phyloP scores from a whole-genome alignment of 257 asterid genomes.

The Solanum neorickii region DNA sequence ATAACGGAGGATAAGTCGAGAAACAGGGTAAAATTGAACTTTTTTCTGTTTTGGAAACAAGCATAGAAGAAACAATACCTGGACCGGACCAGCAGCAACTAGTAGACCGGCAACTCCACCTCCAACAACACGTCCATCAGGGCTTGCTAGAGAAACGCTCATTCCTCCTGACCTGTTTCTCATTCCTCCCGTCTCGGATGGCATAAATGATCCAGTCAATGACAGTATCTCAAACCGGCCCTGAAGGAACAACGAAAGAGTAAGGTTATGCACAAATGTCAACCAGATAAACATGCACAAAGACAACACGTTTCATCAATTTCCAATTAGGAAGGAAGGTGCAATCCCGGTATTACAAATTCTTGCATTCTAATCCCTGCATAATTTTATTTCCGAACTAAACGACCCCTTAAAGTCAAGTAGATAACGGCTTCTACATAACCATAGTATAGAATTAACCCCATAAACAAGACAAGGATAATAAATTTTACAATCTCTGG shows the following conservation, averaged over 20 bases:
- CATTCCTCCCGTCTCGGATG: constrained; percentile 77
- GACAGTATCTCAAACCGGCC: constrained; percentile 95
- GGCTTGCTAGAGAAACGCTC: constrained; percentile 91
- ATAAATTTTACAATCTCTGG: not conserved
- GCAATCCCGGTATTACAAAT: not conserved
- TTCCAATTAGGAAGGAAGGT: not conserved
- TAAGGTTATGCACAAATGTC: not conserved
- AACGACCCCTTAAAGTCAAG: not conserved
- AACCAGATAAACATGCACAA: not conserved
- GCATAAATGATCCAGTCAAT: constrained; percentile 80
- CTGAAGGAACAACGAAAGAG: constrained; percentile 11
- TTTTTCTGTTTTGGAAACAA: not conserved
- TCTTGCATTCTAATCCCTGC: not conserved
- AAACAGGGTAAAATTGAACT: not conserved
- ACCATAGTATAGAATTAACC: not conserved
- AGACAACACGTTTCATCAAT: not conserved
- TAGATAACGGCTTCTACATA: not conserved
- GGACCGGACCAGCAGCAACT: constrained; percentile 83
- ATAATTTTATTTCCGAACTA: not conserved
- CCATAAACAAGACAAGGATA: not conserved
- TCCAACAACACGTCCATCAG: constrained; percentile 91
- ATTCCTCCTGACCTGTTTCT: constrained; percentile 88
- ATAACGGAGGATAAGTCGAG: not conserved
- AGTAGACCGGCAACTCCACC: constrained; percentile 92
- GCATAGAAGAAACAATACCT: constrained; percentile 23